A percentile compares a stretch with the other conserved stretches of the same genome.
Conservation (phyloP, 805 yeast genomes). For the Saccharomycopsis microspora region DNA sequence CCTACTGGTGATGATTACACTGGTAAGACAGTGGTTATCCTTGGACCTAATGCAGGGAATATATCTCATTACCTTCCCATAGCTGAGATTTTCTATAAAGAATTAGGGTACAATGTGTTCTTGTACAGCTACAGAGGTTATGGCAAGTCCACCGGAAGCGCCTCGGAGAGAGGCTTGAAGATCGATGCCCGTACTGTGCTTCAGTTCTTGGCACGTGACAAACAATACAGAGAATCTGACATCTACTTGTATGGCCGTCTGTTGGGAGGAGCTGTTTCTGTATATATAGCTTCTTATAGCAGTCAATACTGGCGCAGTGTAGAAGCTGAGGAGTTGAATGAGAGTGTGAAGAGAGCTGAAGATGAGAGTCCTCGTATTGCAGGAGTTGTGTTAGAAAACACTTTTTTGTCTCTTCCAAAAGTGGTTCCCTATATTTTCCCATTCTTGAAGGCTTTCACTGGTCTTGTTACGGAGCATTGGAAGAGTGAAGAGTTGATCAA, state of each 20-base stretch:
- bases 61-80: slow-evolving; percentile 85
- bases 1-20: slow-evolving; percentile 26
- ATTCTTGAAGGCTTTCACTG: slow-evolving; percentile 38
- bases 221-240: slow-evolving; percentile 38
- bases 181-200: slow-evolving; percentile 68
- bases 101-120: slow-evolving; percentile 64
- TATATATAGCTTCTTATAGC: slow-evolving; percentile 60
- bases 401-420: slow-evolving; percentile 67
- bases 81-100: slow-evolving; percentile 52
- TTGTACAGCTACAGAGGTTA: slow-evolving; percentile 88
- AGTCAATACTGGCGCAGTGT: slow-evolving; percentile 19
- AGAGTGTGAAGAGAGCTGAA: not conserved
- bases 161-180: slow-evolving; percentile 73
- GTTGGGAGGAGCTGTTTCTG: slow-evolving; percentile 90
- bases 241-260: slow-evolving; percentile 78
- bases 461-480: slow-evolving; percentile 75
- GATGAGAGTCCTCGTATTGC: slow-evolving; percentile 17
- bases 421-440: slow-evolving; percentile 71
- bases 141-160: slow-evolving; percentile 66
- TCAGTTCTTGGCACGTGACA: slow-evolving; percentile 42
- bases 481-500: slow-evolving; percentile 54
- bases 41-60: slow-evolving; percentile 93
- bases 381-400: slow-evolving; percentile 75
- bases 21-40: slow-evolving; percentile 60
- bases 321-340: not conserved